Conservation (phyloP, 2,329 filamentous ascomycete species). For the Epichloe aotearoae region DNA sequence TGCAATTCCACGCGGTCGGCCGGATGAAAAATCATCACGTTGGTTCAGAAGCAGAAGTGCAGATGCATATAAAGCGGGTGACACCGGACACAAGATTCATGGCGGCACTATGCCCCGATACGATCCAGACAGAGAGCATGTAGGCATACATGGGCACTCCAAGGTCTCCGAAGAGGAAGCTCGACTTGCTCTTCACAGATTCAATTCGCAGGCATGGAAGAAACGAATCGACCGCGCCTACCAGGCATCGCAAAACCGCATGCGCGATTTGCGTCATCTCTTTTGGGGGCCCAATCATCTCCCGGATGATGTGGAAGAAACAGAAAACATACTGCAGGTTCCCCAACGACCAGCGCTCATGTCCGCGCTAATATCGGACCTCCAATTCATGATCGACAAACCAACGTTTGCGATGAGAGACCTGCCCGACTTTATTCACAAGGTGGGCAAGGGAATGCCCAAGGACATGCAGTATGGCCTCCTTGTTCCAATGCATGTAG, state of each 20-base stretch:
- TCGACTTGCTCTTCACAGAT: slow-evolving; percentile 56
- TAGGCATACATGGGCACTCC: slow-evolving; percentile 55
- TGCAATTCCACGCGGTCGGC: slow-evolving; percentile 25
- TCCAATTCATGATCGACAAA: slow-evolving; percentile 79
- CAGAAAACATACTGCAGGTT: slow-evolving; percentile 74
- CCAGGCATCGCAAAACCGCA: slow-evolving; percentile 54
- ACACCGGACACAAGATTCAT: slow-evolving; percentile 17
- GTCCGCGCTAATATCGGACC: slow-evolving; percentile 66
- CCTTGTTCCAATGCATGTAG: slow-evolving; percentile 78
- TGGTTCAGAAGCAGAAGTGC: slow-evolving; percentile 42
- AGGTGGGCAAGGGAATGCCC: slow-evolving; percentile 94
- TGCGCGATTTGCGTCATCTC: slow-evolving; percentile 62
- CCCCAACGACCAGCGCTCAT: slow-evolving; percentile 76
- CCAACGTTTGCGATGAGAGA: slow-evolving; percentile 78
- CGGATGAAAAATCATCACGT: slow-evolving; percentile 17
- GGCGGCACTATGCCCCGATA: slow-evolving; percentile 48
- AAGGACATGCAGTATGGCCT: slow-evolving; percentile 81
- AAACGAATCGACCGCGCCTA: slow-evolving; percentile 71
- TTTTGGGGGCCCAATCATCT: slow-evolving; percentile 71
- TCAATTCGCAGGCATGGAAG: slow-evolving; percentile 89
- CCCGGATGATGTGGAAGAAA: slow-evolving; percentile 69
- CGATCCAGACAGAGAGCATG: slow-evolving; percentile 57
- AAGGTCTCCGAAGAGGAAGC: slow-evolving; percentile 68
- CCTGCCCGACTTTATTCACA: slow-evolving; percentile 71
- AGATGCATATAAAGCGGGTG: slow-evolving; percentile 26